Evolutionary conservation across 2,329 filamentous ascomycete genomes (phyloP), one percentile per base, ranked within the genome.

Genomic region (Didymella arachidicola): DNA sequence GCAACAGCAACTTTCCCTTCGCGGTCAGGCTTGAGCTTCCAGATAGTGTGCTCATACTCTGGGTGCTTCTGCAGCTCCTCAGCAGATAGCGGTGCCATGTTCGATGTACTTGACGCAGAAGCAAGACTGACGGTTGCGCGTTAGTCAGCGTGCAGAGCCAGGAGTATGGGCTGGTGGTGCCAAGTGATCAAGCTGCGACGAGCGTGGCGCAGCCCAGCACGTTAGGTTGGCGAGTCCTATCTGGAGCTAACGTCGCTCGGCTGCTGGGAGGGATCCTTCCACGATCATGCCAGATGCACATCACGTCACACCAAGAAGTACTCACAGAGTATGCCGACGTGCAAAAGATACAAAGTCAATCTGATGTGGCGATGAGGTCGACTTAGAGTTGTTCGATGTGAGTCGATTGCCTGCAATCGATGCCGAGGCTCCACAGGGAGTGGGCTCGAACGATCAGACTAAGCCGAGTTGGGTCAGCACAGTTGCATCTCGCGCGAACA

Each of bases 11-110:
- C 71, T 42, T 82, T 83, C 4, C 88, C 91, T 48, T 83, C 81
- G 39, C 81, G 80, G 46, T 87, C 83, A 5, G 92, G 88, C 67
- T 87, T 83, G 22, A 96, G 84, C 27, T 85, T 80, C 89, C 89
- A 93, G 75, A 87, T 80, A 1, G 86, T 84, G 46, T 89, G 84
- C 4, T 83, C 79, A 68, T 86, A 93, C 47, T 90, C 86, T 0
- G 89, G 88, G 68, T 90, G 88, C 41, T 82, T 78, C 61, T 85
- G 74, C 30, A 89, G 84, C 70, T 90, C 83, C 34, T 83, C 84
- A 6, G 82, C 80, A 4, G 83, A 84, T 57, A 83, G 65, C 51
- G 79, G 78, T 26, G 65, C 60, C 67, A 69, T 63, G 50, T 16
- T 29, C 6, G 41, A 14, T 18, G 30, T 34, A 46, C 19, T 51